Evolutionary conservation across 495 filamentous ascomycete genomes (phyloP).

Genomic region (Penicillium taxi): DNA sequence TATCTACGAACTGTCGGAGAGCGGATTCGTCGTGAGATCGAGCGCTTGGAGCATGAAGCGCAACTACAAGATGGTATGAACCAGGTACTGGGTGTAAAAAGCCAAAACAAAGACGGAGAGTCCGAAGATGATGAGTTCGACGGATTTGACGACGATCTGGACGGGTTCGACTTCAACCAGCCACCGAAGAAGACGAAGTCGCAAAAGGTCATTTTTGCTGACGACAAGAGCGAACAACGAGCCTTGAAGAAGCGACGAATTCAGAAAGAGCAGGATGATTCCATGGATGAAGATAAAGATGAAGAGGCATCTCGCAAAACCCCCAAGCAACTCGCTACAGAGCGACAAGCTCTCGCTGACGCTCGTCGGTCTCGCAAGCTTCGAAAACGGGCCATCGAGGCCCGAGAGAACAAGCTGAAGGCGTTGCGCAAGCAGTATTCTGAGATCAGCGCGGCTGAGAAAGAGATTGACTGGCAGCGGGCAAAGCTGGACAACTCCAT

Average conservation of each 20-base stretch:
- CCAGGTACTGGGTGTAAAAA: constrained; percentile 21
- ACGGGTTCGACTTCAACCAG: constrained; percentile 20
- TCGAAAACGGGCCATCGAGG: constrained; percentile 42
- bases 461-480: constrained; percentile 67
- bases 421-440: constrained; percentile 60
- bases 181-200: constrained; percentile 25
- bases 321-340: constrained; percentile 33
- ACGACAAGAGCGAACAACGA: constrained; percentile 44
- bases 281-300: constrained; percentile 24
- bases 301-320: constrained; percentile 26
- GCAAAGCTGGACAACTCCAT: constrained; percentile 75
- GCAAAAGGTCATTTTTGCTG: constrained; percentile 51
- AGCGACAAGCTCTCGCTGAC: constrained; percentile 34
- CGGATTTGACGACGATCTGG: constrained; percentile 22
- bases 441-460: constrained; percentile 63
- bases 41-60: constrained; percentile 50
- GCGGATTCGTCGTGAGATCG: constrained; percentile 49
- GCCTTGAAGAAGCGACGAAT: constrained; percentile 19
- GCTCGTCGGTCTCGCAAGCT: constrained; percentile 38
- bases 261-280: constrained; percentile 15
- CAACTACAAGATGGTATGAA: constrained; percentile 32
- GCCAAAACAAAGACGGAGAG: constrained; percentile 18
- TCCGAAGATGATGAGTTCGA: constrained; percentile 15
- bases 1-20: constrained; percentile 68
- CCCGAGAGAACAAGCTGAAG: constrained; percentile 48